These are phyloP conservation scores for Sporisorium reilianum DNA, from an alignment of 1,284 basidiomycete species.

Conservation along the genomic window DNA sequence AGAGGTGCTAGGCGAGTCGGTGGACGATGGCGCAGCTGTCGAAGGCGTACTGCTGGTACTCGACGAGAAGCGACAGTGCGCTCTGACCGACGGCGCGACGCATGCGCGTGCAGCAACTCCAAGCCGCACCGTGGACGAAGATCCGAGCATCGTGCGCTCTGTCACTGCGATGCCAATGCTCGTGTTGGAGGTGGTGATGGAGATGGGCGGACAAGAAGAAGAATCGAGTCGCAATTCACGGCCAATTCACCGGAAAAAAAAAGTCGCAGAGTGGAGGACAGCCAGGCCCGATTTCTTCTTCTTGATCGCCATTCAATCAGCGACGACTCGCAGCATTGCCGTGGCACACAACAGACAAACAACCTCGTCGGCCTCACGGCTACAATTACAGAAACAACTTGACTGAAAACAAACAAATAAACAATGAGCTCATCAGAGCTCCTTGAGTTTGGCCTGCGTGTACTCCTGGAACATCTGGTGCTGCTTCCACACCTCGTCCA, in stretches of 20 bases:
- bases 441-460: conserved; percentile 33
- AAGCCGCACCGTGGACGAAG: not conserved
- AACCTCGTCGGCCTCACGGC: not conserved
- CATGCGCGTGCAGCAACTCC: not conserved
- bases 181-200: not conserved
- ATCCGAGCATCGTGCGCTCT: conserved; percentile 8
- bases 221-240: not conserved
- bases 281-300: conserved; percentile 4
- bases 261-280: not conserved
- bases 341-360: not conserved
- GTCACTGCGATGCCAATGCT: not conserved
- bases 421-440: conserved; percentile 8
- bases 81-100: not conserved
- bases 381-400: not conserved
- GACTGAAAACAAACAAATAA: not conserved
- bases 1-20: not conserved
- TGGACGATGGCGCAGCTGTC: conserved; percentile 3
- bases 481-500: conserved; percentile 47
- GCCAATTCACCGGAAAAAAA: conserved; percentile 1
- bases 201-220: conserved; percentile 3
- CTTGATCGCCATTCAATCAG: not conserved
- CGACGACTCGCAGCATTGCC: not conserved
- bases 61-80: conserved; percentile 4
- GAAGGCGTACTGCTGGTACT: not conserved
- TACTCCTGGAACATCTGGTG: conserved; percentile 25